These are phyloP conservation scores for Cytospora chrysosperma DNA, from an alignment of 2,329 filamentous ascomycete species.

Conservation along the genomic window DNA sequence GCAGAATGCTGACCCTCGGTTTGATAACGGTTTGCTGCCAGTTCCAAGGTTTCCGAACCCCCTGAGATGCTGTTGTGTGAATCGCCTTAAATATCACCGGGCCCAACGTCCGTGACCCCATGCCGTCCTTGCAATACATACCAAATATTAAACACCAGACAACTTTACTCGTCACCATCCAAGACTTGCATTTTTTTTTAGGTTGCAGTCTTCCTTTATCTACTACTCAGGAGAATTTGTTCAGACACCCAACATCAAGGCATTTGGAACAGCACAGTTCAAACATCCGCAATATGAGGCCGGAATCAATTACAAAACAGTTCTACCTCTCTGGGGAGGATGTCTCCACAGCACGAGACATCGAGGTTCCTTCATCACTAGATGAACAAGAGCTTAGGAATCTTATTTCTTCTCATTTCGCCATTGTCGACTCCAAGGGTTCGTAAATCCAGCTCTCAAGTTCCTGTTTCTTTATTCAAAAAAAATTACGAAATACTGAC, in stretches of 20 bases:
- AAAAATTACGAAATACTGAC: too few species aligned
- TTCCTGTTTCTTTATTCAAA: too few species aligned
- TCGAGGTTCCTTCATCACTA: constrained; percentile 37
- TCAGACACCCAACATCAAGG: background rate
- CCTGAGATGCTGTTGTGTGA: background rate
- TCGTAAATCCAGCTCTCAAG: constrained; percentile 8
- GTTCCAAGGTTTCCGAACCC: too few species aligned
- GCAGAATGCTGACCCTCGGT: background rate
- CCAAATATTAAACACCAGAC: background rate
- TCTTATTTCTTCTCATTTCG: constrained; percentile 42
- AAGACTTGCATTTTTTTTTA: background rate
- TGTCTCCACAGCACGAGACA: constrained; percentile 35
- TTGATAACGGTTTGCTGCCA: background rate
- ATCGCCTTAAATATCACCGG: constrained; percentile 12
- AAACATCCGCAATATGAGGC: constrained; percentile 31
- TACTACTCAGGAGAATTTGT: background rate
- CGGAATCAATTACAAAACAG: constrained; percentile 31
- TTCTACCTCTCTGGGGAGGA: constrained; percentile 45
- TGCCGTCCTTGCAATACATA: background rate
- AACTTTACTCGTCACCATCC: background rate
- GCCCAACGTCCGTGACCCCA: constrained; percentile 3
- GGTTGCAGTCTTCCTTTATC: background rate
- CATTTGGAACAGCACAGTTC: background rate
- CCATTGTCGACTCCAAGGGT: constrained; percentile 44
- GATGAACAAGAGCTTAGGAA: constrained; percentile 40